Conservation (phyloP, 768 basidiomycete genomes). For the Leccinellum luteum region DNA sequence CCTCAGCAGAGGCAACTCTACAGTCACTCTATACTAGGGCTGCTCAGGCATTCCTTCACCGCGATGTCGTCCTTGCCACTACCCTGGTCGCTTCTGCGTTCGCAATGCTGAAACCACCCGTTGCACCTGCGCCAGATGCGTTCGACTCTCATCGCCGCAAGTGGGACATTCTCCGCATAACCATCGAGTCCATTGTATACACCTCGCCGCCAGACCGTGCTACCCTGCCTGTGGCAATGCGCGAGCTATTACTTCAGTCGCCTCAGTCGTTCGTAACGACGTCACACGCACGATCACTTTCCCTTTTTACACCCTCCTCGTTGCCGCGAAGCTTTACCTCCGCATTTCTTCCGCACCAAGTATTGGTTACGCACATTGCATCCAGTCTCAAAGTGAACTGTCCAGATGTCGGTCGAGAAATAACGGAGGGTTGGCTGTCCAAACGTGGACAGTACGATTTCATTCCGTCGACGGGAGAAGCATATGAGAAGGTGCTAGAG, state of each 20-base stretch:
- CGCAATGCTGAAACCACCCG: slow-evolving; percentile 48
- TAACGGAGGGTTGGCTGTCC: slow-evolving; percentile 80
- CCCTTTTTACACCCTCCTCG: slow-evolving; percentile 60
- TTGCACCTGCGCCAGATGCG: slow-evolving; percentile 32
- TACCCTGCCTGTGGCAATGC: slow-evolving; percentile 49
- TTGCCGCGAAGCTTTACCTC: slow-evolving; percentile 40
- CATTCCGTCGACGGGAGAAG: slow-evolving; percentile 39
- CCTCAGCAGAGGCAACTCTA: slow-evolving; percentile 48
- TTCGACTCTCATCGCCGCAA: slow-evolving; percentile 61
- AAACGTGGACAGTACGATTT: slow-evolving; percentile 42
- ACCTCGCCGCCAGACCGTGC: slow-evolving; percentile 44
- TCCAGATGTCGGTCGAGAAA: slow-evolving; percentile 56
- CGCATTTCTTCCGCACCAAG: slow-evolving; percentile 63
- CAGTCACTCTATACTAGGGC: slow-evolving; percentile 76
- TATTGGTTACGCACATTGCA: slow-evolving; percentile 68
- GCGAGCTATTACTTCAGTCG: slow-evolving; percentile 52
- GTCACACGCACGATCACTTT: slow-evolving; percentile 62
- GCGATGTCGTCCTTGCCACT: slow-evolving; percentile 64
- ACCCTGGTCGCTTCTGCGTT: slow-evolving; percentile 70
- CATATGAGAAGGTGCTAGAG: slow-evolving; percentile 74
- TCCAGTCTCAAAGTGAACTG: slow-evolving; percentile 67
- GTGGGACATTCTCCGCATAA: slow-evolving; percentile 87
- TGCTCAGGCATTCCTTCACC: slow-evolving; percentile 73
- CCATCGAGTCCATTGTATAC: slow-evolving; percentile 74
- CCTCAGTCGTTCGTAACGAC: slow-evolving; percentile 55